Conservation (phyloP, 768 basidiomycete genomes). For the Pleurotus pulmonarius region DNA sequence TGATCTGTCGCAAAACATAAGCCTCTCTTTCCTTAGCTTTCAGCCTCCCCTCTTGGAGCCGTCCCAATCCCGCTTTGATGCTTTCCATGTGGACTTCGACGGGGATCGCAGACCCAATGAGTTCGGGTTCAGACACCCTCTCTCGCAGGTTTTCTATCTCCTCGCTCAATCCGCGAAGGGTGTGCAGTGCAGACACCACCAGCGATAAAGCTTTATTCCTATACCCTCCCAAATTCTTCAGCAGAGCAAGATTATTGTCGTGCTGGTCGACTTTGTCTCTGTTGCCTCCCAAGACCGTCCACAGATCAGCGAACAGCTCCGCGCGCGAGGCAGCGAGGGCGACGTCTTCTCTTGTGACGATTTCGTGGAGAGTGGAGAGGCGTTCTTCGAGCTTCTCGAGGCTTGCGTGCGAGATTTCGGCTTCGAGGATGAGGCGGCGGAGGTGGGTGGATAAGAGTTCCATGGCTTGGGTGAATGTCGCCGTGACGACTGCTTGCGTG, state of each 20-base stretch:
- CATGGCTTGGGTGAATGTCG: conserved; percentile 64
- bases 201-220: conserved; percentile 60
- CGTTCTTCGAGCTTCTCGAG: conserved; percentile 63
- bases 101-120: conserved; percentile 57
- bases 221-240: conserved; percentile 54
- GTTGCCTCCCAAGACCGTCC: conserved; percentile 70
- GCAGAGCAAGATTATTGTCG: conserved; percentile 46
- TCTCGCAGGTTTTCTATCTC: conserved; percentile 79
- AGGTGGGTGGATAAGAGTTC: conserved; percentile 49
- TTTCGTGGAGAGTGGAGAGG: conserved; percentile 52
- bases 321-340: conserved; percentile 39
- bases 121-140: conserved; percentile 63
- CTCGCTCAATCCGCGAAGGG: conserved; percentile 58
- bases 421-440: conserved; percentile 61
- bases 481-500: conserved; percentile 40
- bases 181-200: conserved; percentile 62
- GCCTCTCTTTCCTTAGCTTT: conserved; percentile 46
- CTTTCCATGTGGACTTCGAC: conserved; percentile 75
- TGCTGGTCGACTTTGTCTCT: conserved; percentile 42
- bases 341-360: conserved; percentile 56
- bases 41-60: conserved; percentile 53
- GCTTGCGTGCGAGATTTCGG: conserved; percentile 50
- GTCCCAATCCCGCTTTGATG: conserved; percentile 59
- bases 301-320: conserved; percentile 60
- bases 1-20: conserved; percentile 11